Evolutionary conservation across 106 monocot species (phyloP).

Genomic region (Acanthochlamys bracteata): DNA sequence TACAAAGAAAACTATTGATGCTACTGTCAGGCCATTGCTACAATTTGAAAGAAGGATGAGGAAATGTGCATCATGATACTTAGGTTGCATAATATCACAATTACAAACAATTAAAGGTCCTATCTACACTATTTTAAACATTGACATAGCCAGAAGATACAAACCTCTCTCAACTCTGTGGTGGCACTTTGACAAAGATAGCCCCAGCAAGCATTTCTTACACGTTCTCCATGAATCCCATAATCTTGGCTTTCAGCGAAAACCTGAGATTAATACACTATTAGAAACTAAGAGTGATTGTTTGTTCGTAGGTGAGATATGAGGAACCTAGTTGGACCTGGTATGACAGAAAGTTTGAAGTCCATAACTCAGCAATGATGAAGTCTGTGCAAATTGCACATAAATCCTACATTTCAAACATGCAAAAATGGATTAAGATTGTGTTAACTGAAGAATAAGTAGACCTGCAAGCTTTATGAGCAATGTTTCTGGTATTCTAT

Average conservation of each 20-base stretch:
- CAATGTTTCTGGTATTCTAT: no score
- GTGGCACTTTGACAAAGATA: slow-evolving; percentile 96
- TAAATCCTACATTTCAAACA: slow-evolving; percentile 63
- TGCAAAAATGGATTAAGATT: no score
- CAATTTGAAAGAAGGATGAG: no score
- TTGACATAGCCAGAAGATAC: no score
- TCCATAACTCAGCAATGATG: slow-evolving; percentile 90
- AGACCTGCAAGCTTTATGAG: no score
- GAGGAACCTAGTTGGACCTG: slow-evolving; percentile 44
- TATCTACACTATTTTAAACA: no score
- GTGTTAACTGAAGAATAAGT: no score
- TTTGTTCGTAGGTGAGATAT: not conserved
- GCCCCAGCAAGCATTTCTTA: slow-evolving; percentile 98
- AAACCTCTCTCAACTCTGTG: slow-evolving; percentile 85
- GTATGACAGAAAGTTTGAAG: slow-evolving; percentile 85
- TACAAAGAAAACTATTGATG: no score
- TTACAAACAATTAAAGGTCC: no score
- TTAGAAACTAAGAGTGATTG: not conserved
- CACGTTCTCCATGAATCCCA: slow-evolving; percentile 94
- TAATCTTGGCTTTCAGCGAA: slow-evolving; percentile 99
- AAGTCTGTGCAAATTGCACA: slow-evolving; percentile 95
- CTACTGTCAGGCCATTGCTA: no score
- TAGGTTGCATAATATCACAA: no score
- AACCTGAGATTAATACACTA: slow-evolving; percentile 33
- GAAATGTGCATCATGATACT: no score